Conservation (phyloP, 371 early-diverging fungal genomes). For the Haplosporangium sp. region DNA sequence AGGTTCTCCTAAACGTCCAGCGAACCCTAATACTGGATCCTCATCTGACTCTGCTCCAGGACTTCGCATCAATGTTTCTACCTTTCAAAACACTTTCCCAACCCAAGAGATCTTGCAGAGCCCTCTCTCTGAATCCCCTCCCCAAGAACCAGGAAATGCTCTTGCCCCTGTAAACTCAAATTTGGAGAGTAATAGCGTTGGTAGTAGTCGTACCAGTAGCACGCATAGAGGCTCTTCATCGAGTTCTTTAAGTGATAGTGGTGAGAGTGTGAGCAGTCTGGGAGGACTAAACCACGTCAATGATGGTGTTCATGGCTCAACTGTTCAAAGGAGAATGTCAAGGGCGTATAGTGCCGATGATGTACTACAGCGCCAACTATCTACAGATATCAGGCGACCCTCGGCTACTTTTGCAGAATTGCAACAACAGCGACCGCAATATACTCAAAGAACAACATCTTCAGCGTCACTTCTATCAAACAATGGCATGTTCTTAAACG, state of each 20-base stretch:
- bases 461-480: not conserved
- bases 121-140: not conserved
- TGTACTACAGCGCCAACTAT: not conserved
- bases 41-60: not conserved
- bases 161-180: not conserved
- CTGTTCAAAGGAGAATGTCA: slow-evolving; percentile 42
- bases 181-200: not conserved
- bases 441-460: not conserved
- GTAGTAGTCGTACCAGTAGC: slow-evolving; percentile 35
- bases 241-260: slow-evolving; percentile 28
- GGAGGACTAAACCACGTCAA: slow-evolving; percentile 54
- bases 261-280: slow-evolving; percentile 35
- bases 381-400: not conserved
- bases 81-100: not conserved
- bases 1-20: not conserved
- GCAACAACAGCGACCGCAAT: not conserved
- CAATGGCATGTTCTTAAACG: slow-evolving; percentile 2
- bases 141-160: not conserved
- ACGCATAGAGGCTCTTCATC: slow-evolving; percentile 9
- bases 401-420: not conserved
- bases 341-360: slow-evolving; percentile 22
- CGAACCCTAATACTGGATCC: not conserved
- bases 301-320: slow-evolving; percentile 42
- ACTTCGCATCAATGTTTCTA: not conserved
- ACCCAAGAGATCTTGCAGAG: not conserved